Evolutionary conservation across 371 early-diverging fungal species (phyloP), one percentile per base, ranked within the genome.

Genomic region (Mortierella sp.): DNA sequence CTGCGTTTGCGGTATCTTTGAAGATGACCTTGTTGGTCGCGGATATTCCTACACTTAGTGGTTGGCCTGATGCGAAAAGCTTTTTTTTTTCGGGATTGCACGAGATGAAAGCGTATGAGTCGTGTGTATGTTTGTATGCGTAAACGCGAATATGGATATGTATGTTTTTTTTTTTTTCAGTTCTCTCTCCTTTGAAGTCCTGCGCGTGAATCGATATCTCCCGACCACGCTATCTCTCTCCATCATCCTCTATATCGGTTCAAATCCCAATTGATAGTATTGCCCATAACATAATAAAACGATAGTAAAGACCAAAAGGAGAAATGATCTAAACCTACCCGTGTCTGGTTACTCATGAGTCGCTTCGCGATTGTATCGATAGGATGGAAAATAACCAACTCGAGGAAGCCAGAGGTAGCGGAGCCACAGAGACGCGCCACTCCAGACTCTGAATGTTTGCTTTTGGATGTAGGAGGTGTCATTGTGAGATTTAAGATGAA

Each of bases 281-380:
- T n/a, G n/a, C n/a, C n/a, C n/a, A n/a, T n/a, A n/a, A n/a, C n/a
- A n/a, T n/a, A n/a, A n/a, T n/a, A 5, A n/a, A 31, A 2, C 29
- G 7, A 22, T 17, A 28, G 17, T 53, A 66, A 22, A n/a, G 37
- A 43, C 13, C 51, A 29, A 34, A 3, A 42, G 31, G 26, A n/a
- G 26, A 28, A 12, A 9, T 29, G 58, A 49, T 3, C 10, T 54
- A 5, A 26, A 72, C 82, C 60, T 86, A 94, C 95, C 84, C 91
- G 91, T 66, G 85, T 85, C 70, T 94, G 93, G 88, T 95, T 95
- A 86, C 91, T 95, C 99, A 98, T 98, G 76, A 98, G 92, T 64
- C 99, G 93, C 90, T 98, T 98, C 65, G 99, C 97, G 29, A 98
- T 93, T 1, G 99, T 98, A 87, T 98, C 99, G 53, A 98, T 95